Base-by-base conservation (phyloP, 2,329 filamentous ascomycete species). In the Trematosphaeria pertusa region DNA sequence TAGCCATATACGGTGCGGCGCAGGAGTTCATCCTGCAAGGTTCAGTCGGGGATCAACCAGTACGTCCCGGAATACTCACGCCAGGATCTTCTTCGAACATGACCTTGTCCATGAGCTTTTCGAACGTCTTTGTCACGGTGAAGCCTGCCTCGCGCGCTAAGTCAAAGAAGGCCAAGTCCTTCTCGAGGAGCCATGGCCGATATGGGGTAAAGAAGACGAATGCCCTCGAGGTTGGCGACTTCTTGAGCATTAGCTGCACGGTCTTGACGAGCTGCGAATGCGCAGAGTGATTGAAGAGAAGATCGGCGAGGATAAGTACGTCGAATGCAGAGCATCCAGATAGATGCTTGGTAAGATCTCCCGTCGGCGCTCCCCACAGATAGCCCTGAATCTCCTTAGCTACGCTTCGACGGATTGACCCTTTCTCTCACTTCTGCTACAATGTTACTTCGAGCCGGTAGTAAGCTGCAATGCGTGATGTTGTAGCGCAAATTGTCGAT, bases 171-270 rank as follows among this genome's bases (percentile, higher is more conserved):
- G 81, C 83, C 68, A 96, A 78, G 64, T 96, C 94, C 71, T 91
- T 88, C 53, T 91, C 82, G 61, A 88, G 79, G 65, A 97, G 77
- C 92, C 92, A 97, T 1, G 93, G 92, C 53, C 94, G 81, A 73
- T 97, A 96, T 15, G 90, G 92, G 0, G 92, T 96, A 75, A 97
- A 97, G 71, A 97, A 95, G 6, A 97, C 91, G 61, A 92, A 82
- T 2, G 91, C 91, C 43, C 80, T 80, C 37, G 87, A 83, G 2
- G 76, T 75, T 3, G 69, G 61, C 3, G 75, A 71, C 51, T 75
- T 78, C 58, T 80, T 82, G 61, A 97, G 72, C 12, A 87, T 89
- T 64, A 81, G 69, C 61, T 81, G 77, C 50, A 97, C 82, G 3
- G 87, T 91, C 55, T 82, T 80, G 55, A 95, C 78, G 50, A 97